A percentile compares a stretch with the other conserved stretches of the same genome.
Conservation (phyloP, 306 rosid species). For the Aeschynomene evenia region DNA sequence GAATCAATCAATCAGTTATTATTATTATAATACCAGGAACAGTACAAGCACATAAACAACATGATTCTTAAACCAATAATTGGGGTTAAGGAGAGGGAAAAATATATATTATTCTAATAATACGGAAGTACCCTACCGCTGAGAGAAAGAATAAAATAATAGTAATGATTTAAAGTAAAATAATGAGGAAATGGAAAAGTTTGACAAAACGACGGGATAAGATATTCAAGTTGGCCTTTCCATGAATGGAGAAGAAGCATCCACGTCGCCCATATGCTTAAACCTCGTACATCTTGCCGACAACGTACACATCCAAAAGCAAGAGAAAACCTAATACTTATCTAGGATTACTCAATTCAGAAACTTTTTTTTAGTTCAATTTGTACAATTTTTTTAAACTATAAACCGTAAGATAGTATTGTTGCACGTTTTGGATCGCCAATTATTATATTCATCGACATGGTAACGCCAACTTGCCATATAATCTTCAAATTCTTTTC, state of each 20-base stretch:
- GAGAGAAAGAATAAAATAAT: slow-evolving; percentile 28
- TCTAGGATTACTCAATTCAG: background rate
- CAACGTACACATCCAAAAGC: slow-evolving; percentile 33
- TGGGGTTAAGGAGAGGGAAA: slow-evolving; percentile 14
- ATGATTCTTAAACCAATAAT: slow-evolving; percentile 46
- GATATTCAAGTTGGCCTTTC: slow-evolving; percentile 31
- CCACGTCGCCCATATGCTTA: slow-evolving; percentile 70
- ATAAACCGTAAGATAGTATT: background rate
- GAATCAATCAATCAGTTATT: slow-evolving; percentile 19
- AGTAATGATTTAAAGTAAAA: slow-evolving; percentile 31
- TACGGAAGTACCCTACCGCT: slow-evolving; percentile 27
- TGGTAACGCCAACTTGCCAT: background rate
- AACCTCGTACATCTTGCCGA: slow-evolving; percentile 82
- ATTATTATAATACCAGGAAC: background rate
- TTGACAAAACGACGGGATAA: slow-evolving; percentile 32
- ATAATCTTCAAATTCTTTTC: background rate
- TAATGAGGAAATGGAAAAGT: slow-evolving; percentile 20
- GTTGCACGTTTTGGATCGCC: background rate
- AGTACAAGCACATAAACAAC: slow-evolving; percentile 29
- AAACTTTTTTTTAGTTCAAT: background rate
- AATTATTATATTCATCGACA: background rate
- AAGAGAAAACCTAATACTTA: slow-evolving; percentile 24
- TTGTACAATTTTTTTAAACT: background rate
- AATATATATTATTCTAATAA: slow-evolving; percentile 2
- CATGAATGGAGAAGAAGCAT: slow-evolving; percentile 59